phyloP scores from a whole-genome alignment of 2,329 filamentous ascomycete genomes.

The Didymella keratinophila region DNA sequence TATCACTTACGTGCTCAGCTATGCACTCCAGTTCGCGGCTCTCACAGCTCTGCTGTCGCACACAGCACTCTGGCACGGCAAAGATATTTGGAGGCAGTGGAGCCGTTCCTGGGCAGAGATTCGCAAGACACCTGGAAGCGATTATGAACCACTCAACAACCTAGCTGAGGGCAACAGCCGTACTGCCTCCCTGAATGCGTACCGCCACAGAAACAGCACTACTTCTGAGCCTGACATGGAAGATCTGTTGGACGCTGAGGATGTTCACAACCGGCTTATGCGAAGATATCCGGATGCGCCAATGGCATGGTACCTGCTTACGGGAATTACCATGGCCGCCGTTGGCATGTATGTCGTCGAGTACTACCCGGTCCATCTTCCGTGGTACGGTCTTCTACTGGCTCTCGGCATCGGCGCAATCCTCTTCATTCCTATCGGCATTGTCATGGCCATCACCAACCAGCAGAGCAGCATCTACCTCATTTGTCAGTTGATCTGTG shows the following conservation, averaged over 20 bases:
- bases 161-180: constrained; percentile 45
- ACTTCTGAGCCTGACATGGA: constrained; percentile 52
- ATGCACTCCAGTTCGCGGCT: constrained; percentile 85
- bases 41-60: constrained; percentile 81
- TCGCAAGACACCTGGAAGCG: constrained; percentile 45
- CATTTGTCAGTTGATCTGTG: constrained; percentile 85
- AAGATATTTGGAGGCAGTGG: constrained; percentile 81
- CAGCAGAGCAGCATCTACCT: constrained; percentile 87
- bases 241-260: constrained; percentile 72
- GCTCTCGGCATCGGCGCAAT: constrained; percentile 79
- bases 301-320: constrained; percentile 79
- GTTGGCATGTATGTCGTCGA: constrained; percentile 86
- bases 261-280: constrained; percentile 87
- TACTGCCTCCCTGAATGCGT: constrained; percentile 29
- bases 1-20: constrained; percentile 87
- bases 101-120: constrained; percentile 72
- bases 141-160: constrained; percentile 48
- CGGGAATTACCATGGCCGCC: constrained; percentile 76
- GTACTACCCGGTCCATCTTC: constrained; percentile 78
- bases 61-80: constrained; percentile 83
- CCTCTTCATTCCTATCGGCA: constrained; percentile 89
- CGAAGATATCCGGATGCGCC: constrained; percentile 82
- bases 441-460: constrained; percentile 92
- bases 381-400: constrained; percentile 85
- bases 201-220: constrained; percentile 38